Evolutionary conservation across 768 basidiomycete genomes (phyloP).

Genomic region (Kwoniella shandongensis): DNA sequence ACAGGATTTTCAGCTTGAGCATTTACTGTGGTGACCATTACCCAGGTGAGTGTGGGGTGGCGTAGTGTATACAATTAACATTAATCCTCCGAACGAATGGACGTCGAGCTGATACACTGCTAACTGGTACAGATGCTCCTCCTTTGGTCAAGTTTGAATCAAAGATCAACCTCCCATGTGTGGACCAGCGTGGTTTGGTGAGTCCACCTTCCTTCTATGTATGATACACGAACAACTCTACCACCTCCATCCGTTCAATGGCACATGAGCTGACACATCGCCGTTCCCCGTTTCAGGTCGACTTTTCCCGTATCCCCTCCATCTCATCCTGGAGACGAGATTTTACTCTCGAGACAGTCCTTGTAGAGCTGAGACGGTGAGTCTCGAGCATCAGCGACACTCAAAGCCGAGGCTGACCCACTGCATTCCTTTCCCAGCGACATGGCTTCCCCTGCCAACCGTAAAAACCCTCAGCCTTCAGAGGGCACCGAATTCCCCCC

Average conservation of each 20-base stretch:
- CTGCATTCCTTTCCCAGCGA: constrained; percentile 63
- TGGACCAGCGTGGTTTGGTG: constrained; percentile 67
- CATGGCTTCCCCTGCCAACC: constrained; percentile 87
- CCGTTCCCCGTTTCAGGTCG: too few relatives aligned
- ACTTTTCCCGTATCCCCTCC: constrained; percentile 68
- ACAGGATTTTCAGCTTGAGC: constrained; percentile 93
- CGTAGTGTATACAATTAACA: background rate
- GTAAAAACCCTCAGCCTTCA: constrained; percentile 91
- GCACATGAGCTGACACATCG: constrained; percentile 9
- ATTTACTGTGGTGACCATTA: constrained; percentile 70
- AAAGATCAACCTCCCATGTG: constrained; percentile 90
- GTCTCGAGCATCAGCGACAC: constrained; percentile 52
- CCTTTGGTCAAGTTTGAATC: constrained; percentile 83
- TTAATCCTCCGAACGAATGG: background rate
- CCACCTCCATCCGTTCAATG: background rate
- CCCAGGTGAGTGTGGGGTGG: constrained; percentile 42
- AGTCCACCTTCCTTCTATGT: constrained; percentile 18
- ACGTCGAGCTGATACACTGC: background rate
- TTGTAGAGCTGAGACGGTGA: constrained; percentile 90
- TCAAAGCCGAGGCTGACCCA: background rate
- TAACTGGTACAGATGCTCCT: constrained; percentile 58
- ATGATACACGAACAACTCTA: too few relatives aligned
- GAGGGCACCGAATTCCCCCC: constrained; percentile 64
- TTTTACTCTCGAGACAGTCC: constrained; percentile 77
- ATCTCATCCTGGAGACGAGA: constrained; percentile 73